These are phyloP conservation scores for Orychophragmus violaceus DNA, from an alignment of 345 rosid genomes.

Conservation along the genomic window DNA sequence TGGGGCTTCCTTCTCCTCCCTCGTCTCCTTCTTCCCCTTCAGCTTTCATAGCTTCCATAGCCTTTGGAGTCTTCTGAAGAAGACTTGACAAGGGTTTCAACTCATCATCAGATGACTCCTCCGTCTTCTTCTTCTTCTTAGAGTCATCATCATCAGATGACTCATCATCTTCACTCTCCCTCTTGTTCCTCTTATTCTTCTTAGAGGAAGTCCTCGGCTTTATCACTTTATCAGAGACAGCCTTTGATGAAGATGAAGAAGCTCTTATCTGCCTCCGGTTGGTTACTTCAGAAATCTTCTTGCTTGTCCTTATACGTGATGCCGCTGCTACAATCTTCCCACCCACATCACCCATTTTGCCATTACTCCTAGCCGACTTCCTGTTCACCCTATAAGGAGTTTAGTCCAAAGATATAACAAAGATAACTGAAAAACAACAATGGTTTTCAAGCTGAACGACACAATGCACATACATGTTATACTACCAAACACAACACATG, in stretches of 20 bases:
- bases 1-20: neutral
- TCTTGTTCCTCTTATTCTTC: neutral
- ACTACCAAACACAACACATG: neutral
- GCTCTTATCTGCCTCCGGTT: neutral
- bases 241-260: neutral
- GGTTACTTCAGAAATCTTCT: neutral
- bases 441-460: neutral
- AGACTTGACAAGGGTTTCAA: too few species aligned
- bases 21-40: neutral
- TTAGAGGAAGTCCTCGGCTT: neutral
- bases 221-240: neutral
- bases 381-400: neutral
- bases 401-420: neutral
- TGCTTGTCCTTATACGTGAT: slow-evolving; percentile 1
- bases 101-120: too few species aligned
- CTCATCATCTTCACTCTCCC: neutral
- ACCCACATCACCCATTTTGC: neutral
- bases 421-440: neutral
- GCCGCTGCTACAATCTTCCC: slow-evolving; percentile 26
- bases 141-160: too few species aligned
- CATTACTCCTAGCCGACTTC: neutral
- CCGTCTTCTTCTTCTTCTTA: too few species aligned
- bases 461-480: neutral
- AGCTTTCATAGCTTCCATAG: too few species aligned
- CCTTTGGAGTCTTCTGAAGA: neutral